Evolutionary conservation across 768 basidiomycete species (phyloP).

Genomic region (Epithele typhae): DNA sequence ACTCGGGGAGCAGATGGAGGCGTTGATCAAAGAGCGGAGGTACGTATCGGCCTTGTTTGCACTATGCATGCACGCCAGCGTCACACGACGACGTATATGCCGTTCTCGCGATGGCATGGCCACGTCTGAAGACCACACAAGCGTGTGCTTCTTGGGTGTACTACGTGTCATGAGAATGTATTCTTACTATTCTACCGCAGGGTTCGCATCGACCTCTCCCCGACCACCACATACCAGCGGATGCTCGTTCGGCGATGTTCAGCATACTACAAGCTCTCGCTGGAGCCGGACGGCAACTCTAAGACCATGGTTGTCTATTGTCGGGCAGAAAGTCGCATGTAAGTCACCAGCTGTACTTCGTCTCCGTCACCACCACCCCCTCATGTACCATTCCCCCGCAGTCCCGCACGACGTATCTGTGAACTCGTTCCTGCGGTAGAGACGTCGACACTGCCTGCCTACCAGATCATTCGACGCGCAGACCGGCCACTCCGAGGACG

Average conservation of each 20-base stretch:
- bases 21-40: constrained; percentile 71
- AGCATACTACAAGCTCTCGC: constrained; percentile 70
- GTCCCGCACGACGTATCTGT: constrained; percentile 64
- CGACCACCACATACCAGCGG: constrained; percentile 78
- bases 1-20: constrained; percentile 84
- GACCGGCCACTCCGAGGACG: constrained; percentile 46
- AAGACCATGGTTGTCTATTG: constrained; percentile 58
- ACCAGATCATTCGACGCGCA: constrained; percentile 84
- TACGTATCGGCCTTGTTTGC: constrained; percentile 32
- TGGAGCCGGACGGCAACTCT: constrained; percentile 60
- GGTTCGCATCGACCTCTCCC: constrained; percentile 58
- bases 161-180: too few relatives aligned
- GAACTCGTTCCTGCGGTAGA: constrained; percentile 82
- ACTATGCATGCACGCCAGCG: constrained; percentile 3
- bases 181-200: constrained; percentile 32
- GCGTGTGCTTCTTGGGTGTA: too few relatives aligned
- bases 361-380: neutral
- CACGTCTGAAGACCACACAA: too few relatives aligned
- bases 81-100: constrained; percentile 13
- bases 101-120: neutral
- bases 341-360: too few relatives aligned
- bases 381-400: constrained; percentile 27
- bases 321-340: constrained; percentile 74
- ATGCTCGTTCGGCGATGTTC: constrained; percentile 85
- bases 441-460: constrained; percentile 63